Base-by-base conservation (phyloP, 768 basidiomycete species). In the Trametes cingulata region DNA sequence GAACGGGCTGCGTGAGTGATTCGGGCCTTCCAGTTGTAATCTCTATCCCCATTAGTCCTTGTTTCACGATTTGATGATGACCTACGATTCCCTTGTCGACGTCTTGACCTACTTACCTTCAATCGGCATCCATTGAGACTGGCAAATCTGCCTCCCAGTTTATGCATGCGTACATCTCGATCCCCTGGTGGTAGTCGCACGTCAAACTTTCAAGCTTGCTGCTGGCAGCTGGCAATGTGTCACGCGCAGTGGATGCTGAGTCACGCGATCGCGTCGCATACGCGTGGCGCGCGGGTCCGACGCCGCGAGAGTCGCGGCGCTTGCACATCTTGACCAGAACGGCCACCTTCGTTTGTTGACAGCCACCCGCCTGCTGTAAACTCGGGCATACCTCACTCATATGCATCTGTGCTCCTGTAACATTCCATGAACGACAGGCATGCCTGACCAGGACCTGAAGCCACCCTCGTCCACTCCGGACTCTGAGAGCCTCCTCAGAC, bases 401-500 rank as follows among this genome's bases (percentile, higher is more conserved):
- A 9, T 42, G n/a, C n/a, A 8, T 42, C n/a, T n/a, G 41, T 42
- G n/a, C 8, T 19, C 20, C n/a, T 20, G n/a, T 19, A 8, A 13
- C 4, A 8, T 42, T 8, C 39, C 5, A 3, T 40, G 39, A n/a
- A 14, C 12, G 39, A 40, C 39, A 13, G 33, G 17, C 13, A 48
- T 48, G 46, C 5, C 39, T 15, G 43, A 24, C 19, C 53, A 47
- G 33, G 43, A 58, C 42, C 6, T 35, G 17, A 37, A 35, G n/a
- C 52, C 60, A 33, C 74, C 72, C 14, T 65, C 73, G 51, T 63
- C 73, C 10, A 87, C 87, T 56, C 87, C 86, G 72, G 82, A 86
- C 65, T 78, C 86, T 8, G 81, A 82, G 41, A 91, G 86, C 71
- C 82, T 94, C 39, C 76, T 93, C 25, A 85, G 82, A 61, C 85